Evolutionary conservation across 1,284 basidiomycete species (phyloP).

Genomic region (Tremellales sp.): DNA sequence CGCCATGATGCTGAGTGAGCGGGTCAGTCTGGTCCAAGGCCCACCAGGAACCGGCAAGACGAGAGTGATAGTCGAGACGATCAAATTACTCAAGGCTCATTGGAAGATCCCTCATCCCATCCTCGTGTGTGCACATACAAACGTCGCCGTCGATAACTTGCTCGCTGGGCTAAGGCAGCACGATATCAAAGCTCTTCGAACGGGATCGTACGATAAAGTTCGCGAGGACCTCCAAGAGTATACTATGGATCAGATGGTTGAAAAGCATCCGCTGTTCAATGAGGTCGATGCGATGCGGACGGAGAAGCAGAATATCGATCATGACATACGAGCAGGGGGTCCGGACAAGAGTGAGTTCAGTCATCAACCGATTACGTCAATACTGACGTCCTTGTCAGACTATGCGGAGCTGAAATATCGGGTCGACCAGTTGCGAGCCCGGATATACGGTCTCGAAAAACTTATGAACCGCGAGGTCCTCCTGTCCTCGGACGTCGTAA

Average conservation of each 20-base stretch:
- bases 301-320: conserved; percentile 5
- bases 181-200: conserved; percentile 70
- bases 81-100: conserved; percentile 74
- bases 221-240: conserved; percentile 57
- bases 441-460: conserved; percentile 21
- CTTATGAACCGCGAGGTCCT: conserved; percentile 55
- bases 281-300: conserved; percentile 48
- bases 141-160: conserved; percentile 90
- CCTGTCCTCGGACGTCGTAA: conserved; percentile 65
- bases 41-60: conserved; percentile 95
- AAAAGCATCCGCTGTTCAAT: conserved; percentile 58
- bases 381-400: neutral
- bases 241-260: conserved; percentile 66
- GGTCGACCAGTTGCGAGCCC: conserved; percentile 50
- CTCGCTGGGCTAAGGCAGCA: conserved; percentile 60
- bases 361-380: neutral
- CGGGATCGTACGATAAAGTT: conserved; percentile 65
- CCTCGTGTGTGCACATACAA: conserved; percentile 87
- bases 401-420: conserved; percentile 51
- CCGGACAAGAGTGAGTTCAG: neutral
- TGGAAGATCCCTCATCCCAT: conserved; percentile 80
- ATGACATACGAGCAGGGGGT: neutral
- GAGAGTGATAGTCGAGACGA: conserved; percentile 79
- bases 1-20: conserved; percentile 77
- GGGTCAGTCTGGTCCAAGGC: conserved; percentile 79